phyloP scores from a whole-genome alignment of 2,329 filamentous ascomycete genomes.

The Pseudocercospora vitis region DNA sequence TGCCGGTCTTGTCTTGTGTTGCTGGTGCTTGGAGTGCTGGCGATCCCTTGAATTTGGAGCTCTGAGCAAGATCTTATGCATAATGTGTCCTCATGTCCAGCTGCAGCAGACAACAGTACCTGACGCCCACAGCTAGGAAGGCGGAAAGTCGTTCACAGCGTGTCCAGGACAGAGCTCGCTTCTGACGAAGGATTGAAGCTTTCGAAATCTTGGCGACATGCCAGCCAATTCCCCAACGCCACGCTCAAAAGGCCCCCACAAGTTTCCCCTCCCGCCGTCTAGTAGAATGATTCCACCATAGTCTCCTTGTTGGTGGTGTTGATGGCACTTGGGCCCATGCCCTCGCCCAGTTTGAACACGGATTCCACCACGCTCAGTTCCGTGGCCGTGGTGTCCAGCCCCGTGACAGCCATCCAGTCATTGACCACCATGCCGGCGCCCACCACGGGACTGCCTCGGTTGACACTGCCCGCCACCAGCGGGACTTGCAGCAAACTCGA shows the following conservation, averaged over 20 bases:
- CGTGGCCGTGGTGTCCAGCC: slow-evolving; percentile 92
- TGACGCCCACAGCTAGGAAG: no score
- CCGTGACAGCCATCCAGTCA: slow-evolving; percentile 96
- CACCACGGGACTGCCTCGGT: slow-evolving; percentile 90
- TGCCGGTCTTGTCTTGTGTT: no score
- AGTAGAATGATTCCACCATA: slow-evolving; percentile 99
- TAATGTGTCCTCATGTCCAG: no score
- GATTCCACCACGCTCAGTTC: slow-evolving; percentile 95
- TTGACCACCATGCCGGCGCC: slow-evolving; percentile 96
- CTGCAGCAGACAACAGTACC: no score
- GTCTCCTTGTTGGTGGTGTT: slow-evolving; percentile 90
- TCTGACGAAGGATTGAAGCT: neutral
- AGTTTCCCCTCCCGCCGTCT: slow-evolving; percentile 27
- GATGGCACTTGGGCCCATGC: slow-evolving; percentile 71
- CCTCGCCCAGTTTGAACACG: slow-evolving; percentile 90
- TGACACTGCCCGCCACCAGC: slow-evolving; percentile 89
- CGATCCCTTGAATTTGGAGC: no score
- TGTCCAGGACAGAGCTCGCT: no score
- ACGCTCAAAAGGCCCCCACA: slow-evolving; percentile 14
- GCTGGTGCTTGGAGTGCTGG: no score
- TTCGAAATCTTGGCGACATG: no score
- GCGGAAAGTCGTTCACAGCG: no score
- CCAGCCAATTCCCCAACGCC: slow-evolving; percentile 22
- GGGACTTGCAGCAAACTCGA: slow-evolving; percentile 91
- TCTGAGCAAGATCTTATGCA: no score